phyloP scores from a whole-genome alignment of 345 rosid species.

The Citrus mangshanensis region DNA sequence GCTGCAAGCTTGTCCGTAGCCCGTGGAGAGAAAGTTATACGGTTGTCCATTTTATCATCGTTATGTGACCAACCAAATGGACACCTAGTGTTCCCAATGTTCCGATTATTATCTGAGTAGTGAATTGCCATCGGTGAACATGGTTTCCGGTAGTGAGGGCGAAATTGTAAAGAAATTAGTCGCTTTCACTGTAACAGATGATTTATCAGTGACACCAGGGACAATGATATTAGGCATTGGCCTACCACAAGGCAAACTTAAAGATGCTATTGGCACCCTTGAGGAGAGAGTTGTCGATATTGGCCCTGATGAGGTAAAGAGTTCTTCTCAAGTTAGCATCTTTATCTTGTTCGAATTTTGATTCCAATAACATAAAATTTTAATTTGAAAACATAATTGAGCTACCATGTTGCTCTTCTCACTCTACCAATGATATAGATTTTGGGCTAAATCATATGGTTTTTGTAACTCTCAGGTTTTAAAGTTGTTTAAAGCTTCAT shows the following conservation, averaged over 20 bases:
- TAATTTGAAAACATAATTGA: background rate
- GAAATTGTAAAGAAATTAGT: conserved; percentile 10
- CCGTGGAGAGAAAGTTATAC: background rate
- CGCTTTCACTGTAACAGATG: conserved; percentile 18
- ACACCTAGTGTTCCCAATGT: background rate
- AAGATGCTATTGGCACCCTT: background rate
- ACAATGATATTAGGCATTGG: conserved; percentile 14
- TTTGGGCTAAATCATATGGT: no score
- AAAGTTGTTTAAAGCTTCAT: conserved; percentile 6
- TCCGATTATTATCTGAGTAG: accelerated
- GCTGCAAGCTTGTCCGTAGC: background rate
- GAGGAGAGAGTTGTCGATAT: background rate
- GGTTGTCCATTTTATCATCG: accelerated
- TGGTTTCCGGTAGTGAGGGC: background rate
- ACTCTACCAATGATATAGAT: no score
- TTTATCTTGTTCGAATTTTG: background rate
- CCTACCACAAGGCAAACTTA: background rate
- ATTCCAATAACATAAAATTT: background rate
- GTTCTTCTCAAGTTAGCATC: background rate
- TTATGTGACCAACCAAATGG: background rate
- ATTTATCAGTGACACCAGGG: conserved; percentile 9
- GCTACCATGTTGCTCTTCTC: background rate
- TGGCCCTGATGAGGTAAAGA: background rate
- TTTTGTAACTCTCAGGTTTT: background rate
- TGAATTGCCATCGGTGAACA: background rate